Percentiles rank a stretch among this genome's conserved stretches.
phyloP scores from a whole-genome alignment of 441 rosid genomes.

The Syzygium malaccense region DNA sequence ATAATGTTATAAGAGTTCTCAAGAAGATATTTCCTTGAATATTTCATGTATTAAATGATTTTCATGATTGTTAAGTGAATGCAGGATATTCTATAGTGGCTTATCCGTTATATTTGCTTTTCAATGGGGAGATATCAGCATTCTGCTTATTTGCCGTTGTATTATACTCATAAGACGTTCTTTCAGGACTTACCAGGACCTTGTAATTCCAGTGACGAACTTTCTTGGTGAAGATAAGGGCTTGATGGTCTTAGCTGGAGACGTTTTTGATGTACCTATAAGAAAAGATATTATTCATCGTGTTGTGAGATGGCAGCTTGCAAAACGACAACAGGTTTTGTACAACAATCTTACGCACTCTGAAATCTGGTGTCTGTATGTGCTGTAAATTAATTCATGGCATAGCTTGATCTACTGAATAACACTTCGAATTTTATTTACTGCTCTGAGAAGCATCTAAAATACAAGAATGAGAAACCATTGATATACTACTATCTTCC shows the following conservation, averaged over 20 bases:
- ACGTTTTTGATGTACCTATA: slow-evolving; percentile 85
- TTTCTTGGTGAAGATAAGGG: slow-evolving; percentile 72
- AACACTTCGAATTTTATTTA: background rate
- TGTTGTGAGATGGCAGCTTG: slow-evolving; percentile 91
- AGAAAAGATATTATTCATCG: slow-evolving; percentile 87
- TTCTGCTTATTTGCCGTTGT: background rate
- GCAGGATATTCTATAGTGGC: background rate
- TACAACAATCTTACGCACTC: background rate
- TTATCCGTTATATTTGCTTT: background rate
- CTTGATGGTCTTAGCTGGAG: slow-evolving; percentile 81
- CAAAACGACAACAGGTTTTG: slow-evolving; percentile 80
- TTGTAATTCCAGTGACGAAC: slow-evolving; percentile 71
- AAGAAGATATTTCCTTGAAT: background rate
- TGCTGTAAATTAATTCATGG: background rate
- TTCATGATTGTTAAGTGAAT: background rate
- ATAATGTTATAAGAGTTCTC: background rate
- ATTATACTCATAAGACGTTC: background rate
- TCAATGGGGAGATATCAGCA: background rate
- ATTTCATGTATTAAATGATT: background rate
- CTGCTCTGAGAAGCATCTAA: background rate
- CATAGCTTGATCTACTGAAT: background rate
- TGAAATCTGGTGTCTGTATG: background rate
- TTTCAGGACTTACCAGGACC: slow-evolving; percentile 64
- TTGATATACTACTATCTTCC: background rate
- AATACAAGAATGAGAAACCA: background rate